Conservation (phyloP, 1,284 basidiomycete genomes). For the Trametes polyzona region DNA sequence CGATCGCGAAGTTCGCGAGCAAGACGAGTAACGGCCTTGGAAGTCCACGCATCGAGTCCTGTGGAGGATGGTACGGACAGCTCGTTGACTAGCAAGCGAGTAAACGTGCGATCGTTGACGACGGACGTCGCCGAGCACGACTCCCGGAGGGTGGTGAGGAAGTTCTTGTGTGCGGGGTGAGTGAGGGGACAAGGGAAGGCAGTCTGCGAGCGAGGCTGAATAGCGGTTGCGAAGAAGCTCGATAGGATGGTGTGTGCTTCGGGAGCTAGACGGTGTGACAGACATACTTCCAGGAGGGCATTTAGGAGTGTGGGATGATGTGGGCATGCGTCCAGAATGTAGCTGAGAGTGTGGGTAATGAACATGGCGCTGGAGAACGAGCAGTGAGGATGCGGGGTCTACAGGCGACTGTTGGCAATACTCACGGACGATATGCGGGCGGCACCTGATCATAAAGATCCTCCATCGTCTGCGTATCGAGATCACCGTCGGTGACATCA, state of each 20-base stretch:
- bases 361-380: constrained; percentile 45
- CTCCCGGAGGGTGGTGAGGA: constrained; percentile 42
- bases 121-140: constrained; percentile 34
- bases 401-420: neutral
- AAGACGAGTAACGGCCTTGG: constrained; percentile 41
- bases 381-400: too few species aligned
- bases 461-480: constrained; percentile 40
- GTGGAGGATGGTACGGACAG: constrained; percentile 15
- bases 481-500: constrained; percentile 30
- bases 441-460: constrained; percentile 56
- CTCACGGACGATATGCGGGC: constrained; percentile 50
- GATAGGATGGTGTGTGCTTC: constrained; percentile 50
- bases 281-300: constrained; percentile 50
- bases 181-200: constrained; percentile 28
- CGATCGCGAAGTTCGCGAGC: constrained; percentile 34
- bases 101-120: constrained; percentile 31
- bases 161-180: constrained; percentile 46
- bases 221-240: constrained; percentile 39
- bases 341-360: constrained; percentile 52
- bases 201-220: constrained; percentile 28
- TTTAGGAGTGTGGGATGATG: constrained; percentile 50
- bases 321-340: constrained; percentile 49
- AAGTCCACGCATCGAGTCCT: constrained; percentile 41
- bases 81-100: constrained; percentile 24
- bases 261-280: constrained; percentile 42